Conservation (phyloP, 441 rosid species). For the Gossypium gossypioides region DNA sequence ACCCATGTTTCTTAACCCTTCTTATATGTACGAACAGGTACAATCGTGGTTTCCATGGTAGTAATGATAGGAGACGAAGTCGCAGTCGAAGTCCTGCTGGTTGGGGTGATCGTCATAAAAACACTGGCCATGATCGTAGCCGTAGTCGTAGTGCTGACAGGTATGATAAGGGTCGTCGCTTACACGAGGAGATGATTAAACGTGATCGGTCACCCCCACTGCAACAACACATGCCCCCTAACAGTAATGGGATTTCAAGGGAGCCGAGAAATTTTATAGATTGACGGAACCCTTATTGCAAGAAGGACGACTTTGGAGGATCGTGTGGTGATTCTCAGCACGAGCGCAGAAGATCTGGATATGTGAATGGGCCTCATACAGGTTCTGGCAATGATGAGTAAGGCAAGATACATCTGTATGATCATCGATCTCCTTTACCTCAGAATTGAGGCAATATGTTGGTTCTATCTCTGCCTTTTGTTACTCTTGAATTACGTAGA, state of each 20-base stretch:
- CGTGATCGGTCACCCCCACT: constrained; percentile 22
- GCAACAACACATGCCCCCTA: neutral
- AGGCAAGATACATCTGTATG: constrained; percentile 20
- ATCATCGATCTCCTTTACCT: neutral
- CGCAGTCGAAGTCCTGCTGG: constrained; percentile 37
- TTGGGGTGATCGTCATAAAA: constrained; percentile 28
- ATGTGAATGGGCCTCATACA: neutral
- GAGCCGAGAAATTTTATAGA: neutral
- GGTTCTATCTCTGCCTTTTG: neutral
- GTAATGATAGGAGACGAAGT: constrained; percentile 25
- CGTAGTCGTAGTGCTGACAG: constrained; percentile 52
- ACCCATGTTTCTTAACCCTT: neutral
- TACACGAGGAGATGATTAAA: constrained; percentile 66
- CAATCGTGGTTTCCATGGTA: constrained; percentile 24
- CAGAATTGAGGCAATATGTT: neutral
- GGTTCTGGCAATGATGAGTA: constrained; percentile 21
- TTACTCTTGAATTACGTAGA: neutral
- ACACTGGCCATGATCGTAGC: constrained; percentile 34
- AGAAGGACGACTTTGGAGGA: neutral
- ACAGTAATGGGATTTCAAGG: neutral
- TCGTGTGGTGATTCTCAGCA: neutral
- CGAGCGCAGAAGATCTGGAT: neutral
- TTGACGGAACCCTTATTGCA: neutral
- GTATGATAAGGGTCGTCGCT: constrained; percentile 38
- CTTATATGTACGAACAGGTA: constrained; percentile 29